Evolutionary conservation across 164 flowering plant genomes (phyloP), one percentile per base, ranked within the genome.

Genomic region (Euptelea pleiosperma): DNA sequence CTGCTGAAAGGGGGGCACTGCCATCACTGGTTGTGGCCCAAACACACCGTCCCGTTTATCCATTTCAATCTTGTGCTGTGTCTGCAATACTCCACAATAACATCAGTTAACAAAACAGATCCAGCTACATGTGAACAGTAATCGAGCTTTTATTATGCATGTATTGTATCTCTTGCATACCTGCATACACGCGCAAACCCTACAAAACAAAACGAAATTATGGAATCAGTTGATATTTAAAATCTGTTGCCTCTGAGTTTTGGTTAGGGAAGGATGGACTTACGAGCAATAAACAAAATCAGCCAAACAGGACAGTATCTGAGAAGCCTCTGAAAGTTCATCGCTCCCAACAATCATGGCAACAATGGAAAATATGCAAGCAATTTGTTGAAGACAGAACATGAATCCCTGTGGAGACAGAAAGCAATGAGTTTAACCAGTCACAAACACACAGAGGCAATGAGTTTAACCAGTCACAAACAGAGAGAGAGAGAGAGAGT

Each of bases 141-240:
- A 56, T 7, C 1, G 1, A 11, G 1, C n/a, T 10, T 43, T 9
- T 0, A 18, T 12, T 26, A 22, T 1, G 11, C n/a, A 42, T 19
- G 19, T 2, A 10, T 6, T 3, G 12, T 56, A 30, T 34, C 4
- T 26, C 6, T 19, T n/a, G 7, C 54, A 49, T 70, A 75, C 84
- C 84, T 82, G 86, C 84, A 81, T 84, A 64, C 86, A 84, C 34
- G 86, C 77, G 46, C 89, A 84, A 61, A 84, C 89, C 74, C 86
- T 84, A 73, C 54, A 60, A 62, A 45, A 50, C 41, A 63, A 52
- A 57, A 48, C 19, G 37, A 56, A 52, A 24, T 8, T 29, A 41
- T 22, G 21, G 36, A 34, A 42, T 52, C 47, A 61, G 8, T 46
- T 4, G 53, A 12, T 37, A 18, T 31, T 21, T 41, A 19, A 40